phyloP scores from a whole-genome alignment of 768 basidiomycete species.

The Hericium alpestre region DNA sequence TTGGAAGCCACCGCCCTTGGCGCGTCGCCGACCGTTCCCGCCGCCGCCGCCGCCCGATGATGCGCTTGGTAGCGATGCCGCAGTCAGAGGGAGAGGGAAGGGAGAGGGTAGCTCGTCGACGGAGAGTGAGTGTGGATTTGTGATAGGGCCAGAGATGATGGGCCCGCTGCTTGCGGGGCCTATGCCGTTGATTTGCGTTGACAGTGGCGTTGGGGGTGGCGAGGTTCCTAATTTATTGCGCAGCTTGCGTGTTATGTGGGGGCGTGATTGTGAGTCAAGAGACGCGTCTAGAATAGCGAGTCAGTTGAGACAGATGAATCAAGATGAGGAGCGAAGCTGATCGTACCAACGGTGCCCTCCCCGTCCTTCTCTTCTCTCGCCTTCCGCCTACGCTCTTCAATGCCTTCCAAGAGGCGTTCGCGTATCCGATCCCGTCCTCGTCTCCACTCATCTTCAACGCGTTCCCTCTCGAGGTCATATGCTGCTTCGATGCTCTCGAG shows the following conservation, averaged over 20 bases:
- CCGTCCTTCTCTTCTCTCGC: slow-evolving; percentile 86
- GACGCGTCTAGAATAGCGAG: slow-evolving; percentile 41
- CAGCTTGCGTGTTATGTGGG: slow-evolving; percentile 75
- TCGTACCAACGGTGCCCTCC: slow-evolving; percentile 63
- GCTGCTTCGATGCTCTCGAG: slow-evolving; percentile 57
- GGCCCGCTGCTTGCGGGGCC: slow-evolving; percentile 27
- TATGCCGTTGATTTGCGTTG: slow-evolving; percentile 23
- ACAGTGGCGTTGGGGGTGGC: slow-evolving; percentile 65
- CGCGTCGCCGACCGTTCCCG: slow-evolving; percentile 25
- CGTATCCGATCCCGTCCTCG: slow-evolving; percentile 65
- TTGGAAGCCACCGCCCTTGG: slow-evolving; percentile 36
- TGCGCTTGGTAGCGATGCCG: slow-evolving; percentile 31
- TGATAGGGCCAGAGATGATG: slow-evolving; percentile 45
- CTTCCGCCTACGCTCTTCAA: slow-evolving; percentile 68
- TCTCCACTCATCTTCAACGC: slow-evolving; percentile 77
- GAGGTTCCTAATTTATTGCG: slow-evolving; percentile 71
- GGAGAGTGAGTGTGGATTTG: slow-evolving; percentile 76
- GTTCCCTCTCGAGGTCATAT: slow-evolving; percentile 67
- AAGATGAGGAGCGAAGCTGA: slow-evolving; percentile 22
- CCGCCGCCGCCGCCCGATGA: slow-evolving; percentile 13
- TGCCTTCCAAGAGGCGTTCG: slow-evolving; percentile 71
- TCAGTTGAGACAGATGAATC: not conserved
- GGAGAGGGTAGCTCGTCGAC: slow-evolving; percentile 83
- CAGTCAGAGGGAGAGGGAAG: slow-evolving; percentile 66
- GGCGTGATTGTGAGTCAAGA: slow-evolving; percentile 65